Percentiles rank a stretch among this genome's conserved stretches.
phyloP scores from a whole-genome alignment of 2,329 filamentous ascomycete genomes.

The Monilinia fructicola region DNA sequence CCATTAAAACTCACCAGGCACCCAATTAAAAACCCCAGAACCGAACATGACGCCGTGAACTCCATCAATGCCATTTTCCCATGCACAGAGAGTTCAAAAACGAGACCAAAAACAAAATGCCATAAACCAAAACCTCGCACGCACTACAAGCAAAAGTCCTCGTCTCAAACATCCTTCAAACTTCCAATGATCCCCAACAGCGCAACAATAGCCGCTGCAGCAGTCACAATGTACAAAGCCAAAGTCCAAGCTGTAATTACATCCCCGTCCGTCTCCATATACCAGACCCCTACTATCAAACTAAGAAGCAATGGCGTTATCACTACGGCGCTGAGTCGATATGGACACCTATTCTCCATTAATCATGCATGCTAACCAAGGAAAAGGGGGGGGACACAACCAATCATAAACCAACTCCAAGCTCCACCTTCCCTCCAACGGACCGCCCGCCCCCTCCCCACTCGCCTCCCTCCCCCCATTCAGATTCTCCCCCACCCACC shows the following conservation, averaged over 20 bases:
- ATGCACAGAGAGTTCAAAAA: background rate
- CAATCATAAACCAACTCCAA: slow-evolving; percentile 19
- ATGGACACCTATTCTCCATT: slow-evolving; percentile 26
- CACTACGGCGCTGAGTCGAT: slow-evolving; percentile 31
- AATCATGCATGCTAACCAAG: background rate
- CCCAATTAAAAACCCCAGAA: too few species aligned
- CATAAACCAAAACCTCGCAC: background rate
- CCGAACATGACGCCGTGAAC: background rate
- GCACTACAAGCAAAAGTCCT: background rate
- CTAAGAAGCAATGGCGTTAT: slow-evolving; percentile 28
- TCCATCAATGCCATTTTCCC: background rate
- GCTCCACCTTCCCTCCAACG: slow-evolving; percentile 16
- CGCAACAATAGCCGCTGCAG: slow-evolving; percentile 35
- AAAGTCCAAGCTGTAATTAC: slow-evolving; percentile 34
- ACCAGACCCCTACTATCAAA: slow-evolving; percentile 31
- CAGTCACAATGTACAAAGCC: slow-evolving; percentile 33
- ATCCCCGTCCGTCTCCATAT: slow-evolving; percentile 30
- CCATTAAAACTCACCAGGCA: too few species aligned
- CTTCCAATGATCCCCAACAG: slow-evolving; percentile 34
- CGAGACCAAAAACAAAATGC: background rate
- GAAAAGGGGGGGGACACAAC: background rate
- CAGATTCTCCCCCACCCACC: slow-evolving; percentile 3
- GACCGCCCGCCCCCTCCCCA: background rate
- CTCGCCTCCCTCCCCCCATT: background rate
- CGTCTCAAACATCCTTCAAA: slow-evolving; percentile 33